phyloP scores from a whole-genome alignment of 352 stramenopile species.

The Phytopythium kandeliae region DNA sequence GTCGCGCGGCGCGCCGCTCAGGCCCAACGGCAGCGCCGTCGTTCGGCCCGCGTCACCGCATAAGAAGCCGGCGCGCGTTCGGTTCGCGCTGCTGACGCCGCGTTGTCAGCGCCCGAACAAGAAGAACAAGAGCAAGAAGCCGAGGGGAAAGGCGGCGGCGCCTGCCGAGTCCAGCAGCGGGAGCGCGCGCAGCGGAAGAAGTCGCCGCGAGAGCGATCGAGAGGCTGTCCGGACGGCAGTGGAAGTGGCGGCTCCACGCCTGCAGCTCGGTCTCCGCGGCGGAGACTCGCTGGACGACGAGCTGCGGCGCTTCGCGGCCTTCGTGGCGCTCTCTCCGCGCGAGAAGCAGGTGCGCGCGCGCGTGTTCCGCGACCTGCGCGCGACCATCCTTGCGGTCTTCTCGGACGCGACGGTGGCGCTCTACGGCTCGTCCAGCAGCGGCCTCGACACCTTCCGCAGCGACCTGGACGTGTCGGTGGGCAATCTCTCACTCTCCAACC shows the following conservation, averaged over 20 bases:
- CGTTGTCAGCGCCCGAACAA: slow-evolving; percentile 2
- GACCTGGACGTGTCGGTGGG: slow-evolving; percentile 71
- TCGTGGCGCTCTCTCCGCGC: slow-evolving; percentile 34
- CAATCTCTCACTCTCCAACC: slow-evolving; percentile 21
- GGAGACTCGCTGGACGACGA: slow-evolving; percentile 30
- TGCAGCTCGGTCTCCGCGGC: slow-evolving; percentile 1
- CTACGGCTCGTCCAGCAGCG: slow-evolving; percentile 67
- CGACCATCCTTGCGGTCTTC: slow-evolving; percentile 36
- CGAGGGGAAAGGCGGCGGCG: too few species aligned
- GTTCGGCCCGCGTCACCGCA: not conserved
- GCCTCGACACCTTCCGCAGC: slow-evolving; percentile 68
- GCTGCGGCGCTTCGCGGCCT: slow-evolving; percentile 33
- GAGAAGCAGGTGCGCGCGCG: slow-evolving; percentile 32
- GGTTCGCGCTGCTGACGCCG: not conserved
- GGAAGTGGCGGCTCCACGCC: not conserved
- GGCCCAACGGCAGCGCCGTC: not conserved
- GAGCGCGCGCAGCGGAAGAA: too few species aligned
- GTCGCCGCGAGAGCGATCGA: too few species aligned
- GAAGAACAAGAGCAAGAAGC: slow-evolving; percentile 4
- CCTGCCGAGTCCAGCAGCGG: too few species aligned
- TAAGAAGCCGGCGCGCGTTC: not conserved
- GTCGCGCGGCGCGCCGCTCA: not conserved
- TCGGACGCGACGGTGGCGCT: slow-evolving; percentile 39
- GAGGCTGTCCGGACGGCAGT: not conserved
- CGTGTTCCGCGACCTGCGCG: slow-evolving; percentile 39